Evolutionary conservation across 352 stramenopile species (phyloP).

Genomic region (Phytophthora pisi): DNA sequence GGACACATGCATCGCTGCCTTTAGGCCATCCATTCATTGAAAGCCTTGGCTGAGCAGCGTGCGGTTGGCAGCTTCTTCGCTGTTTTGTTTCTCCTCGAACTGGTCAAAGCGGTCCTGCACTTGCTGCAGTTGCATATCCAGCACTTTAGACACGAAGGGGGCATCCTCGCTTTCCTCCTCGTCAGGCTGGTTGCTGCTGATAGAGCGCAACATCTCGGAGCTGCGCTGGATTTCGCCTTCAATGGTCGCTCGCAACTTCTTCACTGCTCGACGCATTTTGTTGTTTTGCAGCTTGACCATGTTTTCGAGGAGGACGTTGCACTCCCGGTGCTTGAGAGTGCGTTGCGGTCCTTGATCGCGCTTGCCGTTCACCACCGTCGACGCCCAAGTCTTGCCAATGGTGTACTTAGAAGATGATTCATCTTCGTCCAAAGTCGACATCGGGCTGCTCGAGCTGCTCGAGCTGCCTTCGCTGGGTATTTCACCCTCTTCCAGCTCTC

Average conservation of each 20-base stretch:
- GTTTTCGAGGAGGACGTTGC: conserved; percentile 27
- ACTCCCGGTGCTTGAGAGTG: conserved; percentile 29
- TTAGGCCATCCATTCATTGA: not conserved
- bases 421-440: not conserved
- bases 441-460: not conserved
- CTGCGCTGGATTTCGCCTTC: conserved; percentile 23
- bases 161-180: conserved; percentile 13
- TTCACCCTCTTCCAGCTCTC: not conserved
- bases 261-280: conserved; percentile 13
- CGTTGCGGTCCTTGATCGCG: not conserved
- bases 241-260: conserved; percentile 18
- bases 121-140: conserved; percentile 26
- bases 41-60: conserved; percentile 14
- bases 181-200: conserved; percentile 24
- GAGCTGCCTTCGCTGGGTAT: not conserved
- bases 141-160: conserved; percentile 21
- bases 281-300: conserved; percentile 36
- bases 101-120: conserved; percentile 28
- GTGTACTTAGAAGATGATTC: not conserved
- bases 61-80: conserved; percentile 20
- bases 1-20: not conserved
- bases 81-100: conserved; percentile 13
- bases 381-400: not conserved
- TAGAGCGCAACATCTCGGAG: conserved; percentile 24
- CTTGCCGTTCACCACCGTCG: not conserved